These are phyloP conservation scores for Fraxinus velutina DNA, from an alignment of 305 asterid species.

Conservation along the genomic window DNA sequence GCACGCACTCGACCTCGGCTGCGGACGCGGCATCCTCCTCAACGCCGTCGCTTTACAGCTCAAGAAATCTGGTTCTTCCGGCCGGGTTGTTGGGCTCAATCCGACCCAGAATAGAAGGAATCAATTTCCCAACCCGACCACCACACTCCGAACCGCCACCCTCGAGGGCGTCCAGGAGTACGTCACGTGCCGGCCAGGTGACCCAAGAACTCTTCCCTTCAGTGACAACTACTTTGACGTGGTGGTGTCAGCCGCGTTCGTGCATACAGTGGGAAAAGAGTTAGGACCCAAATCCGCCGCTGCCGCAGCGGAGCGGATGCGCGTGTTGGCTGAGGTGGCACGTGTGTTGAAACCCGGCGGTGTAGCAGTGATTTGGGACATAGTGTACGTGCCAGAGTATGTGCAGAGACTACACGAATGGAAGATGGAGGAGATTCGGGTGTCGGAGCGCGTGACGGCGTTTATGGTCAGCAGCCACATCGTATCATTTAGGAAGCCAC, in stretches of 20 bases:
- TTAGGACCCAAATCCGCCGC: constrained; percentile 73
- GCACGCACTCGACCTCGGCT: constrained; percentile 91
- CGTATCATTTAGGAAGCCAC: constrained; percentile 76
- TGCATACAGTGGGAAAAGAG: constrained; percentile 90
- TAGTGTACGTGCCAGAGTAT: constrained; percentile 78
- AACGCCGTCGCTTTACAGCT: constrained; percentile 94
- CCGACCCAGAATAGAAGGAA: constrained; percentile 26
- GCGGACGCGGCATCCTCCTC: constrained; percentile 88
- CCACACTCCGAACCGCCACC: constrained; percentile 70
- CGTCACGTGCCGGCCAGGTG: constrained; percentile 94
- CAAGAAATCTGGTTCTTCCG: constrained; percentile 85
- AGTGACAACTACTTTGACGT: constrained; percentile 82
- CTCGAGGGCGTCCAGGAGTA: constrained; percentile 90
- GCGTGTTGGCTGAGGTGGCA: constrained; percentile 79
- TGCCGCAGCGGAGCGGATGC: constrained; percentile 85
- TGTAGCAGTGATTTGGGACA: constrained; percentile 88
- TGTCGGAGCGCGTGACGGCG: constrained; percentile 90
- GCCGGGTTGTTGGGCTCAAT: constrained; percentile 81
- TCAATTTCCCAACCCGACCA: constrained; percentile 34
- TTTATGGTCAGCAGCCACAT: constrained; percentile 87
- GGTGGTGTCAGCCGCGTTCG: constrained; percentile 87
- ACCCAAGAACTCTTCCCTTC: constrained; percentile 80
- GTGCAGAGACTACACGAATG: constrained; percentile 71
- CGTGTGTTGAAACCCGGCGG: constrained; percentile 86
- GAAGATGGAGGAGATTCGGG: constrained; percentile 84